Base-by-base conservation (phyloP, 1,139 yeast species). In the Lodderomyces margitis region DNA sequence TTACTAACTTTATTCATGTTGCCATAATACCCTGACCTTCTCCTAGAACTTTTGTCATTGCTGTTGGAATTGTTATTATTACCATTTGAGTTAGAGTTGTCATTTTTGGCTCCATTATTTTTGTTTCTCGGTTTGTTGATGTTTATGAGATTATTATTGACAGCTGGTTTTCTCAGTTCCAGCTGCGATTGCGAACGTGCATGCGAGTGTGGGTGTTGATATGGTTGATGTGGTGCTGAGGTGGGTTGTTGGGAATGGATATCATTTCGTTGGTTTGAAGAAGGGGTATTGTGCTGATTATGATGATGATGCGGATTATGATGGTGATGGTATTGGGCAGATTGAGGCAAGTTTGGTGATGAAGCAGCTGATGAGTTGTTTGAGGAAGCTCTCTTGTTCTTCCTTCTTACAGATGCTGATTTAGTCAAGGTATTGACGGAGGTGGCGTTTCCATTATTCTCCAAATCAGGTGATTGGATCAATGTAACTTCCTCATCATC, bases 401-500 rank as follows among this genome's bases (percentile, higher is more conserved):
- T 28, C 7, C 32, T 14, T 28, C 32, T 28, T 15, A 15, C 10
- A 7, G 32, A 28, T 5, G 19, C 32, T 3, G 32, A 14, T 28
- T 15, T 28, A 6, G 20, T 28, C 19, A 28, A 15, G 17, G 15
- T 12, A 27, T 24, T 24, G 5, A 12, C n/a, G 11, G 30, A 48
- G 44, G 15, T 47, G 16, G 46, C 40, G n/a, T 10, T 6, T 30
- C 21, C 33, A 17, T 21, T 24, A n/a, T 40, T 36, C 3, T 40
- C 44, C 12, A 36, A 36, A 34, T 62, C 66, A 1, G 66, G 64
- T 11, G 66, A 57, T 35, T 52, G 60, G 16, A 59, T 54, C 37
- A 62, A 54, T 2, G 69, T 62, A 4, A 61, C 58, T 19, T 45
- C 50, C 21, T 66, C 73, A 39, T 67, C 73, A 40, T 66, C 74